Conservation (phyloP, 2,329 filamentous ascomycete species). For the Cercospora sp. region DNA sequence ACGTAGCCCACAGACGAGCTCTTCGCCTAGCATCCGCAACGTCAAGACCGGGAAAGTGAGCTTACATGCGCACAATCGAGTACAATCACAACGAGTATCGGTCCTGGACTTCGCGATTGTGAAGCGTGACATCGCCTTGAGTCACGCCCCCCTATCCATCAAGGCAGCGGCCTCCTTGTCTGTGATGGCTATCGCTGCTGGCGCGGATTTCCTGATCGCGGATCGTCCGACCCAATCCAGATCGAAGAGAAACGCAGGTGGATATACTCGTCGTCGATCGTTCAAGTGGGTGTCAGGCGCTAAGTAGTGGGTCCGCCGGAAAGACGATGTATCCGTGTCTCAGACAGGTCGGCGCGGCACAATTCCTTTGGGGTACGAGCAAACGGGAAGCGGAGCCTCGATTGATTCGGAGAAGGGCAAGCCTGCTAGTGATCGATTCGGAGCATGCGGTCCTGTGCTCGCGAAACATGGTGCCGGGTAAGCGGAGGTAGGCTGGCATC, state of each 20-base stretch:
- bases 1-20: not conserved
- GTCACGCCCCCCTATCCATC: not conserved
- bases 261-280: not conserved
- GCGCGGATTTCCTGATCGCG: constrained; percentile 4
- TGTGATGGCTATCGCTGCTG: constrained; percentile 12
- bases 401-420: not conserved
- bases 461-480: too few species aligned
- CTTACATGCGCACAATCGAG: not conserved
- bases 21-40: not conserved
- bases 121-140: not conserved
- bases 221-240: not conserved
- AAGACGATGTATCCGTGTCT: not conserved
- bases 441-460: not conserved
- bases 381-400: not conserved
- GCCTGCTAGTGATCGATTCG: not conserved
- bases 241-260: not conserved
- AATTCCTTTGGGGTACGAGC: not conserved
- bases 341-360: not conserved
- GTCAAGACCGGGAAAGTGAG: not conserved
- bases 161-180: constrained; percentile 7
- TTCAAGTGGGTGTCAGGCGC: not conserved
- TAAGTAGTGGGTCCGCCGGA: not conserved
- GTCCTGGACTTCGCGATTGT: not conserved
- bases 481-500: not conserved
- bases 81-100: constrained; percentile 2